Evolutionary conservation across 2,329 filamentous ascomycete genomes (phyloP).

Genomic region (Botrytis porri): DNA sequence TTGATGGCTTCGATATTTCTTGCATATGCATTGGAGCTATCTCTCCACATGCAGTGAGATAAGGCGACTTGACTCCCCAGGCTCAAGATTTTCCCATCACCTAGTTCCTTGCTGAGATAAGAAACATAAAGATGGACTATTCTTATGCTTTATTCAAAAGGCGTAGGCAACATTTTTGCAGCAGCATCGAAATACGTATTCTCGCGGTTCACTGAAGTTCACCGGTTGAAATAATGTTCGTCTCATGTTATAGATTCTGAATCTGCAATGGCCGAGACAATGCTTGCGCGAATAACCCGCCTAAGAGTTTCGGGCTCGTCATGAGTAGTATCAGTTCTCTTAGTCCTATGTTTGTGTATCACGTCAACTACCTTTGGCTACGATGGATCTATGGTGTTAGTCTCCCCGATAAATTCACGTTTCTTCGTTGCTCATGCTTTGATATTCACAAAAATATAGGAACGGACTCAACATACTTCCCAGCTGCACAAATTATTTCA

Average conservation of each 20-base stretch:
- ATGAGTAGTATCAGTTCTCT: constrained; percentile 17
- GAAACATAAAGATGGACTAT: not conserved
- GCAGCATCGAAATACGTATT: not conserved
- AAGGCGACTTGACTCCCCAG: not conserved
- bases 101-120: not conserved
- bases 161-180: too few relatives aligned
- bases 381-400: constrained; percentile 30
- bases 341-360: constrained; percentile 24
- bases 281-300: not conserved
- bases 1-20: not conserved
- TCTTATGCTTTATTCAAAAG: not conserved
- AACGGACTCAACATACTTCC: constrained; percentile 58
- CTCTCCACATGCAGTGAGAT: constrained; percentile 1
- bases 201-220: not conserved
- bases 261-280: not conserved
- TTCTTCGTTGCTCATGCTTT: not conserved
- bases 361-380: constrained; percentile 31
- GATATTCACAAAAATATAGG: not conserved
- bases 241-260: not conserved
- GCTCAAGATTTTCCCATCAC: not conserved
- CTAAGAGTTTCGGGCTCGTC: constrained; percentile 20
- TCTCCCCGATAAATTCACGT: not conserved
- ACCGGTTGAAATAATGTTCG: not conserved
- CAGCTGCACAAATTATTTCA: constrained; percentile 54
- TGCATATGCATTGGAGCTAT: not conserved